These are phyloP conservation scores for Triticum dicoccoides DNA, from an alignment of 176 grass and related monocot genomes.

Conservation along the genomic window DNA sequence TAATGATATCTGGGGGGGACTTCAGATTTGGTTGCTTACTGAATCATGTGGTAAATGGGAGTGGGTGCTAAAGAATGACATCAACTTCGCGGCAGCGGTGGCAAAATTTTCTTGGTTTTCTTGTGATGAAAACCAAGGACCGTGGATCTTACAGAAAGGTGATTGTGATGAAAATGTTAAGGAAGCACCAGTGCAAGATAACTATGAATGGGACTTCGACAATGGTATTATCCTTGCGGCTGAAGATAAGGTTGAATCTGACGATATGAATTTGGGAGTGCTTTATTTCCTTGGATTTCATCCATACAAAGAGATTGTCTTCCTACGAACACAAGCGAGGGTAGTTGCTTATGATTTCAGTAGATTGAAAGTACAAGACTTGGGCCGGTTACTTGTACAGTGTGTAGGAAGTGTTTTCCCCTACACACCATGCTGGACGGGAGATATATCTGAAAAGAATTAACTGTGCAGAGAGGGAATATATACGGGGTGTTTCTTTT, in stretches of 20 bases:
- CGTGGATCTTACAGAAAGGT: not conserved
- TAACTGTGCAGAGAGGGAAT: not conserved
- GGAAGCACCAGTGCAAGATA: not conserved
- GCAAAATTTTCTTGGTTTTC: not conserved
- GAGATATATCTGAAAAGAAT: not conserved
- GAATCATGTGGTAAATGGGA: not conserved
- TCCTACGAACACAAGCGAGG: not conserved
- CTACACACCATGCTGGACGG: not conserved
- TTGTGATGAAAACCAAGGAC: not conserved
- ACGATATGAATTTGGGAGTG: too few species aligned
- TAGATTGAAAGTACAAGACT: not conserved
- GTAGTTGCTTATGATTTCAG: not conserved
- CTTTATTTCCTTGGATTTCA: not conserved
- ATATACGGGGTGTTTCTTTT: too few species aligned
- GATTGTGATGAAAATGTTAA: not conserved
- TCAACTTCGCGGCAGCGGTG: not conserved
- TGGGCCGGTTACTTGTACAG: not conserved
- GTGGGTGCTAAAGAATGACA: not conserved
- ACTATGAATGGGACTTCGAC: conserved; percentile 1
- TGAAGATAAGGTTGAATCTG: not conserved
- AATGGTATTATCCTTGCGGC: not conserved
- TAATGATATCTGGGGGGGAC: not conserved
- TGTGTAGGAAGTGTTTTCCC: not conserved
- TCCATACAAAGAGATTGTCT: not conserved
- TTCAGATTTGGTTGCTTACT: not conserved